Evolutionary conservation across 2,329 filamentous ascomycete genomes (phyloP), one percentile per base, ranked within the genome.

Genomic region (Hysterium pulicare): DNA sequence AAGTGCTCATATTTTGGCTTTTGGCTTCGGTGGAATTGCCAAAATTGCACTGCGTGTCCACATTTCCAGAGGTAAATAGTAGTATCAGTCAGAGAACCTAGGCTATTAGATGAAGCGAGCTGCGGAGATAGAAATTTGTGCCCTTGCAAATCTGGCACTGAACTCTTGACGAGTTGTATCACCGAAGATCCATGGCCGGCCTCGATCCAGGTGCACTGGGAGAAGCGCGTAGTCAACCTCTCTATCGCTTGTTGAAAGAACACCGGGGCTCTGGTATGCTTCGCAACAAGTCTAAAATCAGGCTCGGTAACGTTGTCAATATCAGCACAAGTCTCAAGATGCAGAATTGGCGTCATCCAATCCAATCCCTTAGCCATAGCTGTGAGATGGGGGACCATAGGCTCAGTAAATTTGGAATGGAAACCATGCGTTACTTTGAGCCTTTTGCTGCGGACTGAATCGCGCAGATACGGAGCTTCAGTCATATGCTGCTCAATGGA

Each of bases 1-100:
- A 70, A 4, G 3, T 41, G 34, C 0, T 40, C 10, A 45, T 64
- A 66, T 2, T 55, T 38, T 2, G 13, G 1, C 0, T 44, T 59
- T 39, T 73, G 67, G 0, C 4, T 22, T 2, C 19, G 10, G 32
- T 66, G 64, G 32, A 70, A 64, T 0, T 56, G 37, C 74, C 73
- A 76, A 51, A 65, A 71, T 0, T 58, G 41, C 0, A 65, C 47
- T 0, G 33, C 21, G 0, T 70, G 3, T 0, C 72, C 72, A 2
- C 49, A 36, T 23, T 66, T 68, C 73, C 73, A 76, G 0, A 76
- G 57, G 2, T 41, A 33, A 2, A 57, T 17, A 1, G 59, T 67
- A 1, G 50, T 46, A 17, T 66, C 53, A 1, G 50, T 44, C 2
- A 71, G 54, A 15, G 15, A 20, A 10, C 19, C 17, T 8, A 19